Conservation (phyloP, 345 rosid species). For the Pugionium dolabratum region DNA sequence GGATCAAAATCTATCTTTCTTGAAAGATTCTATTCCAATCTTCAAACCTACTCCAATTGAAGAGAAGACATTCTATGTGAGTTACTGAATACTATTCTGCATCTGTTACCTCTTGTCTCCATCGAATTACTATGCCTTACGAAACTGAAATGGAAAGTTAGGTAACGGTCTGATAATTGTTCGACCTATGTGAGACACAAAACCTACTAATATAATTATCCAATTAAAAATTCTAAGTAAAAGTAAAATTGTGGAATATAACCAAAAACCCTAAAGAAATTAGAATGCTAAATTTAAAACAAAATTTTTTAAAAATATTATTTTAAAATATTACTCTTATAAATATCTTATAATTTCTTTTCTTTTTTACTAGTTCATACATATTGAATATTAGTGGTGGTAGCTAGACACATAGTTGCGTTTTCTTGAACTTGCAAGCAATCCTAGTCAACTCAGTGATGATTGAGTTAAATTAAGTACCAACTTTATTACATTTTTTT, state of each 20-base stretch:
- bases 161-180: slow-evolving; percentile 41
- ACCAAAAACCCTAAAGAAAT: too few species aligned
- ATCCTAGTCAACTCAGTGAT: slow-evolving; percentile 37
- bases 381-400: slow-evolving; percentile 23
- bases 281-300: too few species aligned
- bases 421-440: slow-evolving; percentile 35
- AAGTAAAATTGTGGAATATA: too few species aligned
- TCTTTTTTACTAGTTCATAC: slow-evolving; percentile 9
- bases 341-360: too few species aligned
- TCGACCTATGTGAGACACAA: slow-evolving; percentile 40
- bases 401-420: slow-evolving; percentile 1
- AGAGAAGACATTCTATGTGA: slow-evolving; percentile 28
- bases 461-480: slow-evolving; percentile 25
- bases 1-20: slow-evolving; percentile 33
- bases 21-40: slow-evolving; percentile 40
- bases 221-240: too few species aligned
- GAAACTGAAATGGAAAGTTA: slow-evolving; percentile 39
- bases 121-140: slow-evolving; percentile 37
- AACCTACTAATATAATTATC: slow-evolving; percentile 21
- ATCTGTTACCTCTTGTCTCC: slow-evolving; percentile 33
- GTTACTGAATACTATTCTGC: slow-evolving; percentile 27
- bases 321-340: too few species aligned
- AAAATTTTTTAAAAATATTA: too few species aligned
- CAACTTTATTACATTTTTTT: slow-evolving; percentile 1
- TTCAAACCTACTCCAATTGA: slow-evolving; percentile 3